Percentiles rank a stretch among this genome's conserved stretches.
Conservation (phyloP, 495 filamentous ascomycete genomes). For the Glarea lozoyensis region DNA sequence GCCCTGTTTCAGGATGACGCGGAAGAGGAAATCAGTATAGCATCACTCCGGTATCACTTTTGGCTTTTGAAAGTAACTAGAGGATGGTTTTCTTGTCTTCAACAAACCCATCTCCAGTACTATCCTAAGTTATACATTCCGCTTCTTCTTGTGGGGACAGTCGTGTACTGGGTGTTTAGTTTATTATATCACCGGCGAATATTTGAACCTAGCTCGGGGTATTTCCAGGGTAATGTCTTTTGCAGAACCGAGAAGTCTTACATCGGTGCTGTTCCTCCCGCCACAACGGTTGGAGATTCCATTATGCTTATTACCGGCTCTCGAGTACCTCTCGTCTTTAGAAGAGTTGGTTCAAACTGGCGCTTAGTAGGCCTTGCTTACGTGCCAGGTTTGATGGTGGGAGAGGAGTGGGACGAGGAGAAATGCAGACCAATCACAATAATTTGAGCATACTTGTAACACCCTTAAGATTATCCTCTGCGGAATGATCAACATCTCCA, state of each 20-base stretch:
- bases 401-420: slow-evolving; percentile 1
- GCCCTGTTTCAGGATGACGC: not conserved
- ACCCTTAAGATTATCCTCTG: no score
- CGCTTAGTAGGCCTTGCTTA: not conserved
- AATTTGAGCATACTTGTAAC: no score
- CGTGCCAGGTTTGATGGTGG: slow-evolving; percentile 1
- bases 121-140: not conserved
- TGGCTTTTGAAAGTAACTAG: not conserved
- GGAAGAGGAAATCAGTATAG: not conserved
- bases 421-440: no score
- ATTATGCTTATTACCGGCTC: not conserved
- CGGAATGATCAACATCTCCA: no score
- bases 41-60: not conserved
- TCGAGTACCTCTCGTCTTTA: not conserved
- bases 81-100: not conserved
- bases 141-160: not conserved
- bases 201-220: not conserved
- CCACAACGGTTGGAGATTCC: not conserved
- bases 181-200: no score
- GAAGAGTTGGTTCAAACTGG: not conserved
- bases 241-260: not conserved
- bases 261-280: not conserved
- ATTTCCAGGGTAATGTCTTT: not conserved
- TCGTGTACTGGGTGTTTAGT: not conserved
- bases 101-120: not conserved